A percentile compares a stretch with the other conserved stretches of the same genome.
phyloP scores from a whole-genome alignment of 495 filamentous ascomycete genomes.

The Aeminium ludgeri region DNA sequence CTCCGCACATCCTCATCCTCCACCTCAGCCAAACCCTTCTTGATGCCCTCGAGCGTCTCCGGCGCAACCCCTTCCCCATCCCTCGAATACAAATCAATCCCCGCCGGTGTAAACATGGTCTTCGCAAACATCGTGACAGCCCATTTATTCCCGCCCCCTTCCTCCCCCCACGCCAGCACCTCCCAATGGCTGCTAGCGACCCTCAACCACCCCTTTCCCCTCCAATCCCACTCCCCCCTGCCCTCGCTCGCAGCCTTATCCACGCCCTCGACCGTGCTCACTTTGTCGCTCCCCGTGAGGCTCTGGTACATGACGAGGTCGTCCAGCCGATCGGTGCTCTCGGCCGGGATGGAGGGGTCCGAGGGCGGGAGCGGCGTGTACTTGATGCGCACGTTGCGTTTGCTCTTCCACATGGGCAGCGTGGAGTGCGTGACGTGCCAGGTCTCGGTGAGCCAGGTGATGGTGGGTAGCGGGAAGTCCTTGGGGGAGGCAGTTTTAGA shows the following conservation, averaged over 20 bases:
- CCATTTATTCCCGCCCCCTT: conserved; percentile 34
- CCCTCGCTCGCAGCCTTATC: conserved; percentile 36
- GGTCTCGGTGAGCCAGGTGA: conserved; percentile 44
- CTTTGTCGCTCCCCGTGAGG: conserved; percentile 24
- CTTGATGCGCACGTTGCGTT: conserved; percentile 58
- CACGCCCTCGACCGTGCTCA: conserved; percentile 44
- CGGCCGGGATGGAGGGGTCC: conserved; percentile 5
- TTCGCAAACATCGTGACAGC: conserved; percentile 60
- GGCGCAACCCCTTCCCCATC: conserved; percentile 33
- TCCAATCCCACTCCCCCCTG: conserved; percentile 46
- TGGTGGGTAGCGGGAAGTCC: conserved; percentile 31
- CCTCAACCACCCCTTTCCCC: conserved; percentile 49
- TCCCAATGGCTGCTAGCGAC: conserved; percentile 57
- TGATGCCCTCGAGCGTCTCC: conserved; percentile 31
- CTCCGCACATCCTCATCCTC: conserved; percentile 23
- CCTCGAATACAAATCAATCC: conserved; percentile 54
- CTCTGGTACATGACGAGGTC: conserved; percentile 51
- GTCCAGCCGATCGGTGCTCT: conserved; percentile 33
- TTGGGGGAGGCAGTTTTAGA: conserved; percentile 7
- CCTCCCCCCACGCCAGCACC: conserved; percentile 50
- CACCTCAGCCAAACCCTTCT: conserved; percentile 21
- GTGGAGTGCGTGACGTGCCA: conserved; percentile 67
- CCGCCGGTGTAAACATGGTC: conserved; percentile 58
- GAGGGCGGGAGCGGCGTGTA: conserved; percentile 36
- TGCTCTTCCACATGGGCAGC: conserved; percentile 54